Evolutionary conservation across 2,329 filamentous ascomycete genomes (phyloP), one percentile per base, ranked within the genome.

Genomic region (Neopestalotiopsis rosae): DNA sequence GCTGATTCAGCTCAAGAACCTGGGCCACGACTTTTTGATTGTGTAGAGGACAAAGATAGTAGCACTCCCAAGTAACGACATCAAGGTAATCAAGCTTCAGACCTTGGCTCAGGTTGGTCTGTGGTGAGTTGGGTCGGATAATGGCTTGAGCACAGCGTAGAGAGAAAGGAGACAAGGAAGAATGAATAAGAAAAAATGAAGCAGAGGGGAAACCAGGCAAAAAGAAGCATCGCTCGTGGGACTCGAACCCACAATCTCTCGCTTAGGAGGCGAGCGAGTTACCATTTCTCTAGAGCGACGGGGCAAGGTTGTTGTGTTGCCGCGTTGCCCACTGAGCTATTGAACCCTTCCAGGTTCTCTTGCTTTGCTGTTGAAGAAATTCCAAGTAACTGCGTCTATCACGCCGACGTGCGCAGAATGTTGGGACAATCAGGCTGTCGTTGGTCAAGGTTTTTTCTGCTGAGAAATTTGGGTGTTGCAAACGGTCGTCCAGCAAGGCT

Each of bases 21-120:
- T 82, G 70, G 80, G 81, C 9, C 82, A 84, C 67, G 83, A 85
- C 65, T 82, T 81, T 70, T 74, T 86, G 71, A 84, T 86, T 70
- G 83, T 86, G 32, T 86, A 75, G 75, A 20, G 45, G 17, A 52
- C 45, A 20, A 52, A 6, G 7, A 10, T 4, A 10, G 1, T 3
- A 38, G 34, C 3, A 28, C 2, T 3, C 4, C 24, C 4, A 28
- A 28, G 24, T 28, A 28, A 28, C 24, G 24, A 28, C 34, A 38
- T 38, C 34, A 38, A 38, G 34, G 34, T 28, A 28, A 3, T 3
- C 24, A 10, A 38, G 34, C 34, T 7, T 38, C 34, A 38, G 2
- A 38, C 34, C 6, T 10, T 38, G 10, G 34, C 34, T 38, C 10
- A 1, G 34, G 6, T 38, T 38, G 10, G 24, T 28, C 24, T 38